Evolutionary conservation across 208 protist species (phyloP).

Genomic region (Leishmania turanica): DNA sequence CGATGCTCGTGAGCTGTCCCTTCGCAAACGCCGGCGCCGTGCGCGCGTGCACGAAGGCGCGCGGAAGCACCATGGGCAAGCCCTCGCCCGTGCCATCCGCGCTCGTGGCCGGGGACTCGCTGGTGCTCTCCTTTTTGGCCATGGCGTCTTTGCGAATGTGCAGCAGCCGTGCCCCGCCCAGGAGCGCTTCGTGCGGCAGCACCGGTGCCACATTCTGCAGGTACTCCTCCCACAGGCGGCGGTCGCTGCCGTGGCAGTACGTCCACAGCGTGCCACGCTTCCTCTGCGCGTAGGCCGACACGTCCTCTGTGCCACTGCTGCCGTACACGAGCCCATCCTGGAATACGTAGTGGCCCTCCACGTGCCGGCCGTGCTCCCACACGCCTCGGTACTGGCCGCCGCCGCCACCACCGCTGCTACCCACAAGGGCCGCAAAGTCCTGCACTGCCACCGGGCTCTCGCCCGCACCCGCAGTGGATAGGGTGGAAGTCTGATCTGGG

Average conservation of each 20-base stretch:
- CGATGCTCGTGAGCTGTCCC: constrained; percentile 41
- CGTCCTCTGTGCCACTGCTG: constrained; percentile 14
- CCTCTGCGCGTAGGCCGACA: constrained; percentile 11
- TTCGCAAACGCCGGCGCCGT: constrained; percentile 63
- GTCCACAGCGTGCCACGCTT: constrained; percentile 42
- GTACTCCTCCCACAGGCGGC: constrained; percentile 85
- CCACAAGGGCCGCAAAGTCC: neutral
- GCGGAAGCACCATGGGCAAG: constrained; percentile 62
- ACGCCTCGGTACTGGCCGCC: constrained; percentile 85
- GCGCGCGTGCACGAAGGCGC: constrained; percentile 43
- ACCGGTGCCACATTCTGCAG: constrained; percentile 80
- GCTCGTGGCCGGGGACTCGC: constrained; percentile 5
- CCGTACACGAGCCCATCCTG: constrained; percentile 80
- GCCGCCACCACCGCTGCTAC: constrained; percentile 22
- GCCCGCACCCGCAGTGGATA: neutral
- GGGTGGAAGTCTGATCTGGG: neutral
- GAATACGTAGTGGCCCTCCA: constrained; percentile 85
- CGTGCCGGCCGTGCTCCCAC: constrained; percentile 75
- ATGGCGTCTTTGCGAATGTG: constrained; percentile 14
- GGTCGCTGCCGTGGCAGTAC: constrained; percentile 85
- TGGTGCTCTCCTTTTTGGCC: neutral
- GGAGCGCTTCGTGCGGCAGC: constrained; percentile 66
- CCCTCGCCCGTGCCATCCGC: constrained; percentile 1
- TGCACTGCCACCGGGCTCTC: neutral
- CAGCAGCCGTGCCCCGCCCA: constrained; percentile 45